These are phyloP conservation scores for Colletotrichum simmondsii DNA, from an alignment of 2,329 filamentous ascomycete genomes.

Conservation along the genomic window DNA sequence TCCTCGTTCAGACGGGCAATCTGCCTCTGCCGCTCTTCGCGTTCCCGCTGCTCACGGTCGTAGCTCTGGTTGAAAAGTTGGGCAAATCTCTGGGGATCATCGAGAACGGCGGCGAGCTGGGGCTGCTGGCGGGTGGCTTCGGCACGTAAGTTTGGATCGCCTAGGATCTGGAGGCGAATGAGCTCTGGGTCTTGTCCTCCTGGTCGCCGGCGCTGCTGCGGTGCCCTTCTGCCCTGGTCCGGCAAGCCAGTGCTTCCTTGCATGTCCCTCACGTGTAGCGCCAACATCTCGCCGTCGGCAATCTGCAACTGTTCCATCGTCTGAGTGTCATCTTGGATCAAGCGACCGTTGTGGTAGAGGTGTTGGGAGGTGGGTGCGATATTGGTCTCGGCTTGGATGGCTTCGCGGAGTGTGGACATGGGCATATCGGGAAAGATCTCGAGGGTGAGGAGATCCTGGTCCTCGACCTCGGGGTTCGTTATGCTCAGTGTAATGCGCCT, in stretches of 20 bases:
- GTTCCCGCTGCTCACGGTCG: constrained; percentile 76
- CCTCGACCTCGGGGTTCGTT: constrained; percentile 73
- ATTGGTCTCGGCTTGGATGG: constrained; percentile 84
- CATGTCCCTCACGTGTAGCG: constrained; percentile 79
- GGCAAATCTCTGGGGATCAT: constrained; percentile 81
- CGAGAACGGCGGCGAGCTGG: constrained; percentile 79
- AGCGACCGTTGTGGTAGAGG: constrained; percentile 89
- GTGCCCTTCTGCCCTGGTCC: constrained; percentile 47
- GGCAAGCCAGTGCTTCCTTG: constrained; percentile 57
- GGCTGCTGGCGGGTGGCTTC: constrained; percentile 80
- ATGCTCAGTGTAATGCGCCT: constrained; percentile 93
- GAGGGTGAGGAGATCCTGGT: constrained; percentile 79
- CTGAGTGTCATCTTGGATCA: constrained; percentile 78
- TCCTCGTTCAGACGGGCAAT: constrained; percentile 91
- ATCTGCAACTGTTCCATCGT: constrained; percentile 86
- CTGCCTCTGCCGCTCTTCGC: constrained; percentile 82
- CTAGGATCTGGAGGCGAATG: constrained; percentile 83
- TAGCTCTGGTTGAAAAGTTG: constrained; percentile 76
- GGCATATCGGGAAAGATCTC: constrained; percentile 87
- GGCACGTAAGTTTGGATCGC: constrained; percentile 77
- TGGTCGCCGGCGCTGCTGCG: constrained; percentile 45
- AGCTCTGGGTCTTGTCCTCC: constrained; percentile 77
- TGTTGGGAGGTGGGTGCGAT: constrained; percentile 80
- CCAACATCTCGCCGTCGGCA: constrained; percentile 91
- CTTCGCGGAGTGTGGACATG: constrained; percentile 85